Evolutionary conservation across 2,329 filamentous ascomycete species (phyloP), one percentile per base, ranked within the genome.

Genomic region (Aureobasidium pullulans): DNA sequence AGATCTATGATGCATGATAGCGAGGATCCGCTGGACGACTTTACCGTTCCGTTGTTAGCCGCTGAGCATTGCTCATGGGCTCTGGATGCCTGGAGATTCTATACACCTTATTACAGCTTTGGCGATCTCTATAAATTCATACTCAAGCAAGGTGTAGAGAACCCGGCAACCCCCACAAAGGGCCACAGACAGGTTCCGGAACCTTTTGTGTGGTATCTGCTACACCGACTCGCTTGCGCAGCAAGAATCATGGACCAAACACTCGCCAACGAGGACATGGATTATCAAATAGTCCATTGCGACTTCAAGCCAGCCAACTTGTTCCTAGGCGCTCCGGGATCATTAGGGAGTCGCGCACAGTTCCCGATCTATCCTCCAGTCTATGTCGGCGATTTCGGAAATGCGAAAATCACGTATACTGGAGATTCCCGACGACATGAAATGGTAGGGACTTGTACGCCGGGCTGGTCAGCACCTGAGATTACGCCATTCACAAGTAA

Each of bases 311-410:
- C 54, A 6, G 42, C 32, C 3, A 57, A 57, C 9, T 39, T 57
- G 11, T 48, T 57, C 28, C 7, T 57, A 4, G 54, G 54, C 1
- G 34, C 54, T 37, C 42, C 42, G 34, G 54, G 54, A 3, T 29
- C 32, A 16, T 16, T 57, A 6, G 54, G 54, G 11, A 47, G 19
- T 8, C 19, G 40, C 10, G 11, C 36, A 3, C 31, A 6, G 16
- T 57, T 57, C 13, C 16, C 39, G 3, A 32, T 29, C 2, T 57
- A 57, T 36, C 54, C 43, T 19, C 42, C 43, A 8, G 43, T 23
- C 10, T 57, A 57, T 31, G n/a, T 57, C 13, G 54, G 42, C 8
- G 54, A 57, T 10, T 57, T 57, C 32, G 54, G 54, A 7, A 58
- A 48, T 16, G 46, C 54, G 13, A 19, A 37, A 13, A 47, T 57